Evolutionary conservation across 2,329 filamentous ascomycete genomes (phyloP), one percentile per base, ranked within the genome.

Genomic region (Pyricularia sp.): DNA sequence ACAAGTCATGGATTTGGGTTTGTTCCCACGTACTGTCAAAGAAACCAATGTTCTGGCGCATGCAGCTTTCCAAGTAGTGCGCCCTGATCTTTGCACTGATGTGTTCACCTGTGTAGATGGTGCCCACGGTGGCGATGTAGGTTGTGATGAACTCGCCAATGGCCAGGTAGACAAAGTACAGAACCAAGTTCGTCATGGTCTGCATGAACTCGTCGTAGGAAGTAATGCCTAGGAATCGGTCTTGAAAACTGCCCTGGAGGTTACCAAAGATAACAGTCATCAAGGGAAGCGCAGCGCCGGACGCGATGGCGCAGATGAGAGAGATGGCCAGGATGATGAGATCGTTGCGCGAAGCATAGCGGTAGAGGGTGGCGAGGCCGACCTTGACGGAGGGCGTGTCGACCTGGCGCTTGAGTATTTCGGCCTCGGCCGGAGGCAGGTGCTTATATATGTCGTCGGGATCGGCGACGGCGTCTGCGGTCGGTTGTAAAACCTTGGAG

Each of bases 41-140:
- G 78, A 92, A 97, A 64, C 88, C 93, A 77, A 97, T 94, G 77
- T 97, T 97, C 77, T 97, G 93, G 70, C 88, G 88, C 81, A 97
- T 82, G 75, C 93, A 94, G 71, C 91, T 92, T 73, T 89, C 86
- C 7, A 99, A 86, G 74, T 98, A 98, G 73, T 92, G 86, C 76
- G 92, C 87, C 70, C 94, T 88, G 73, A 94, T 92, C 80, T 93
- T 92, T 71, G 87, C 86, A 69, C 89, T 89, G 75, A 94, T 88
- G 75, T 93, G 90, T 77, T 94, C 92, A 69, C 92, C 92, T 0
- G 88, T 90, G 75, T 93, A 97, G 73, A 97, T 97, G 81, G 96
- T 97, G 25, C 92, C 92, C 23, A 96, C 88, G 0, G 94, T 97
- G 28, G 88, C 85, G 70, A 96, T 82, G 77, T 96, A 97, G 64